A percentile compares a stretch with the other conserved stretches of the same genome.
Evolutionary conservation across 2,329 filamentous ascomycete species (phyloP).

Genomic region (Trichoderma citrinoviride): DNA sequence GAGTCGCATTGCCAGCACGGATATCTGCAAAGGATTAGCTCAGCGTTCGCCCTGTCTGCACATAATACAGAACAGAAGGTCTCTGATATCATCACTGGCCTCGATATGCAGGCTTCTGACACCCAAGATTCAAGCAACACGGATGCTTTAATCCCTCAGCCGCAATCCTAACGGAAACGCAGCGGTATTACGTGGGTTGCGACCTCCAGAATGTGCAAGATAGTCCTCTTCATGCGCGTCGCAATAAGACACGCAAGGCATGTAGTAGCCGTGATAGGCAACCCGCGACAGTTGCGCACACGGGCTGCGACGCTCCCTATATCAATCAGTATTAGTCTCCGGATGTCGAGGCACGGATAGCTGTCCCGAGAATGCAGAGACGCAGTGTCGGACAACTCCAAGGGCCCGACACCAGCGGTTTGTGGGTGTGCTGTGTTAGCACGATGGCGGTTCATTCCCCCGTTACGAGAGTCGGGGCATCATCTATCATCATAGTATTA

Average conservation of each 20-base stretch:
- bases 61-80: not conserved
- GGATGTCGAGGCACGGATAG: not conserved
- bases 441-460: slow-evolving; percentile 5
- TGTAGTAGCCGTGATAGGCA: slow-evolving; percentile 1
- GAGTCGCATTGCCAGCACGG: not conserved
- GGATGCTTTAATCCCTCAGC: slow-evolving; percentile 4
- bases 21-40: not conserved
- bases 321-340: slow-evolving; percentile 15
- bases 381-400: slow-evolving; percentile 14
- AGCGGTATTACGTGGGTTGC: not conserved
- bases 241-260: not conserved
- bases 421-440: slow-evolving; percentile 7
- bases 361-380: not conserved
- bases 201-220: not conserved
- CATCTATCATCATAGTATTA: not conserved
- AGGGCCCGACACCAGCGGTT: slow-evolving; percentile 9
- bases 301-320: slow-evolving; percentile 1
- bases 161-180: not conserved
- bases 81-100: not conserved
- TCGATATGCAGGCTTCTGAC: not conserved
- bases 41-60: not conserved
- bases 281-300: not conserved
- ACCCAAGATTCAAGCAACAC: not conserved
- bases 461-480: not conserved
- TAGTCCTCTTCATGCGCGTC: not conserved